Base-by-base conservation (phyloP, 176 grass and related monocot species). In the Luzula sylvatica region DNA sequence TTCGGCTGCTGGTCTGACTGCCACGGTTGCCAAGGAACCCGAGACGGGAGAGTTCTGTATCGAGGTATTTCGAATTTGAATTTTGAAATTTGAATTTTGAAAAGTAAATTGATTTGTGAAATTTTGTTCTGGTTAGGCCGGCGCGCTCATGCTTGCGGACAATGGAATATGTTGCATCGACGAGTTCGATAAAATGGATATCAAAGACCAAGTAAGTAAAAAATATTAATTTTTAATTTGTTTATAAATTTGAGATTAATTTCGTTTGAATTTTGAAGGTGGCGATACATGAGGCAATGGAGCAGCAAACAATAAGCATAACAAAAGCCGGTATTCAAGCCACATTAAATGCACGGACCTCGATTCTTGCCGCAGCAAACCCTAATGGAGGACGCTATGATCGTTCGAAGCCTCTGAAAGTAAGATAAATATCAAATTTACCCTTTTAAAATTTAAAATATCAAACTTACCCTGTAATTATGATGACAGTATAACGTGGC, bases 141-240 rank as follows among this genome's bases (percentile, higher is more conserved):
- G 92, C 68, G 92, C 92, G 52, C 74, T 98, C 23, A 98, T 98
- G 92, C 76, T 98, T 59, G 92, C 92, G 61, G 92, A 98, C 66
- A 98, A 98, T 69, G 92, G 85, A 30, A 14, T 90, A 58, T 98
- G 92, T 62, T 98, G 92, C 61, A 98, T 98, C 11, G 92, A 98
- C 71, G 92, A 98, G 85, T 98, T 98, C 72, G 92, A 98, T 82
- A 98, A 98, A 49, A 98, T 98, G 92, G 92, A 98, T 38, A 77
- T 98, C 43, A 98, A 69, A 40, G 92, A 98, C 64, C 92, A 98
- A 81, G 92, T 83, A 21, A 7, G 19, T 25, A 27, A 39, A 12
- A 4, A 35, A 35, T 35, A 54, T n/a, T n/a, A n/a, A 28, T 0
- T 30, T 17, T 14, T 28, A 58, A n/a, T 23, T 58, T 17, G 11